phyloP scores from a whole-genome alignment of 129 eudicot genomes.

The Artemisia tridentata region DNA sequence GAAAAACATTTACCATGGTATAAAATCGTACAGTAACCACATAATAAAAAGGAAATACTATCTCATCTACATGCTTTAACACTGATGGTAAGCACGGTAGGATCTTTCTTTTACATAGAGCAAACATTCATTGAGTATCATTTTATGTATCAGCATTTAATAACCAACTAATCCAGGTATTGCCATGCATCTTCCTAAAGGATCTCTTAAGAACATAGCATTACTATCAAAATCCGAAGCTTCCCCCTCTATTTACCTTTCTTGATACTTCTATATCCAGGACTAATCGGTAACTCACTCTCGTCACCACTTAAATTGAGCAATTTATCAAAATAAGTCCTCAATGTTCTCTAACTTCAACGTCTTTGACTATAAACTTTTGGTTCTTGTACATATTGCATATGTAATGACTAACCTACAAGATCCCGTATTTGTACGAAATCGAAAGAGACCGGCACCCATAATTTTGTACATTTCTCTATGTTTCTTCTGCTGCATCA shows the following conservation, averaged over 20 bases:
- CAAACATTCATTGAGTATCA: no score
- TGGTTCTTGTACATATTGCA: not conserved
- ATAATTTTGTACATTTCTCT: conserved; percentile 46
- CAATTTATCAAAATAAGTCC: not conserved
- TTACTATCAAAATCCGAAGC: not conserved
- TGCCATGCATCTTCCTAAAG: no score
- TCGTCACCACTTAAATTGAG: not conserved
- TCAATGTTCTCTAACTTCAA: no score
- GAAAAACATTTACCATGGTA: no score
- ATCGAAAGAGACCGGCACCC: conserved; percentile 41
- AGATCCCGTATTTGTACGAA: conserved; percentile 16
- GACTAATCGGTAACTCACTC: not conserved
- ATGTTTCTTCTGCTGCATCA: conserved; percentile 37
- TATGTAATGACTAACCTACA: conserved; percentile 9
- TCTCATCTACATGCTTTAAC: no score
- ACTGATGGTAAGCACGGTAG: no score
- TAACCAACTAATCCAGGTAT: no score
- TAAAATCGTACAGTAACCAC: no score
- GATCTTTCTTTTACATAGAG: no score
- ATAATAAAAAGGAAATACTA: no score
- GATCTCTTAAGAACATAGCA: not conserved
- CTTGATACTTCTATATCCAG: no score
- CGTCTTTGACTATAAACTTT: not conserved
- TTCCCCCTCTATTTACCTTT: not conserved
- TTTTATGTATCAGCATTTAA: no score